These are phyloP conservation scores for Pinus taeda DNA, from an alignment of 75 land plant species.

Conservation along the genomic window DNA sequence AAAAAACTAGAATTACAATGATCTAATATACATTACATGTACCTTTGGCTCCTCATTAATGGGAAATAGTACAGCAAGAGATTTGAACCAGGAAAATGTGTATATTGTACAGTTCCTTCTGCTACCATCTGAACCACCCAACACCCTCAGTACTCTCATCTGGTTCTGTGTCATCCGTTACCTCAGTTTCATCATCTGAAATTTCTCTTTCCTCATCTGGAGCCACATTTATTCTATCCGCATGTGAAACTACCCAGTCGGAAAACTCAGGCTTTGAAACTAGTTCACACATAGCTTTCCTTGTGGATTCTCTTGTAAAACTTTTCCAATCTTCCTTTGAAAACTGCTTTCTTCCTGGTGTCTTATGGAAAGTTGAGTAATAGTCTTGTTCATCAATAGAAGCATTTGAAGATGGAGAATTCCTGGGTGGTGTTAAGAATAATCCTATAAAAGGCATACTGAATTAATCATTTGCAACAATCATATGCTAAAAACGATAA, in stretches of 20 bases:
- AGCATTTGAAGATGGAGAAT: neutral
- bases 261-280: slow-evolving; percentile 75
- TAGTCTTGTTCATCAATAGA: slow-evolving; percentile 25
- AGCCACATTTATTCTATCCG: slow-evolving; percentile 66
- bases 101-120: no score
- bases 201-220: slow-evolving; percentile 32
- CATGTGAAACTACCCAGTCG: slow-evolving; percentile 63
- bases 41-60: no score
- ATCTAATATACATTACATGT: no score
- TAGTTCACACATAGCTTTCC: slow-evolving; percentile 54
- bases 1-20: no score
- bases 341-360: slow-evolving; percentile 63
- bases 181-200: neutral
- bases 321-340: slow-evolving; percentile 62
- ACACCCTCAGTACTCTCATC: no score
- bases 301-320: slow-evolving; percentile 52
- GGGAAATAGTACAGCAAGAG: no score
- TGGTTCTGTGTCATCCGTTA: no score
- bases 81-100: no score
- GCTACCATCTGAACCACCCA: no score
- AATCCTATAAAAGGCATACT: neutral
- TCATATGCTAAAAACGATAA: no score
- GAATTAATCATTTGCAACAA: neutral
- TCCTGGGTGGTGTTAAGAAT: neutral
- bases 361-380: slow-evolving; percentile 71